Base-by-base conservation (phyloP, 805 yeast species). In the Metschnikowia chrysomelidarum region DNA sequence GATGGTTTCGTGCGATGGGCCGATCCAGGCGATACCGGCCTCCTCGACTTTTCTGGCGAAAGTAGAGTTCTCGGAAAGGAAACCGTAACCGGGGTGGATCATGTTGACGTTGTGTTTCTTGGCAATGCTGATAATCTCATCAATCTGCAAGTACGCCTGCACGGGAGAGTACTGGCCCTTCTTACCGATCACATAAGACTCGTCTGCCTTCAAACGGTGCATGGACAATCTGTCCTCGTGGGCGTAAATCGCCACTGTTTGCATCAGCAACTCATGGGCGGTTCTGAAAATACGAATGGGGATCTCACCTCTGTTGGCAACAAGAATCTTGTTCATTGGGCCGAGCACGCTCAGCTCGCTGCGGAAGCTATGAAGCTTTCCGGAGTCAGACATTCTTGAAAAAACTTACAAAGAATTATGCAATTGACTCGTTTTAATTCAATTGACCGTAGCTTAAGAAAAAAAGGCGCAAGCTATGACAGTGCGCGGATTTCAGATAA, bases 181-280 rank as follows among this genome's bases (percentile, higher is more conserved):
- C 47, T 76, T 77, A 38, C 98, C 98, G 56, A 91, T 85, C 41
- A 80, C 93, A 54, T 89, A 91, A 22, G 95, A 85, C 66, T 87
- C 96, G 59, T 87, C 96, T 10, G 96, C 93, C 66, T 87, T 93
- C 58, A 91, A 71, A 55, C 97, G 75, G 68, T 93, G 98, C 89
- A 88, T 87, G 9, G 95, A 83, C 53, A 91, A 72, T 44, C 95
- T 73, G 62, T 91, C 98, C 66, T 93, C 97, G 60, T 91, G 95
- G 22, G 97, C 88, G 64, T 88, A 91, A 57, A 91, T 83, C 29
- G 98, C 98, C 26, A 93, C 96, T 0, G 98, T 89, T 56, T 86
- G 88, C 95, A 93, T 87, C 15, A 95, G 84, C 56, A 91, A 73
- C 65, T 91, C 98, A 67, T 93, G 98, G 43, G 98, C 98, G 23